Evolutionary conservation across 1,139 yeast genomes (phyloP).

Genomic region (Kodamaea derodonti): DNA sequence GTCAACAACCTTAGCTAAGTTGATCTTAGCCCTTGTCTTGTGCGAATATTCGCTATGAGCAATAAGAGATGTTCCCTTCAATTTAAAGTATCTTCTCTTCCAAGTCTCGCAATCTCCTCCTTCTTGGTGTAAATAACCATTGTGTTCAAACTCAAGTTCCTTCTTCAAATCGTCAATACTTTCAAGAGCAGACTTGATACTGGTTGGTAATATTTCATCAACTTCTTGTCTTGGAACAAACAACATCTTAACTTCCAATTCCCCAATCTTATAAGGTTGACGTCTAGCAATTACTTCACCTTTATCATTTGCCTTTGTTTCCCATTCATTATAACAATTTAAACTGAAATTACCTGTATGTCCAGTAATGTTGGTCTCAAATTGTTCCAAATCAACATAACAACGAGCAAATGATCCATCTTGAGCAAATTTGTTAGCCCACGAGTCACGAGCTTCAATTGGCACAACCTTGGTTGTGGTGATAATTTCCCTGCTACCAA

Average conservation of each 20-base stretch:
- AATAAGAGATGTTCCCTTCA: conserved; percentile 55
- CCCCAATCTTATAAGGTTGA: conserved; percentile 63
- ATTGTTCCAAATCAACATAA: conserved; percentile 59
- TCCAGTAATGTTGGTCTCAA: conserved; percentile 54
- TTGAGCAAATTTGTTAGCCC: conserved; percentile 59
- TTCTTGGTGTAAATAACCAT: conserved; percentile 71
- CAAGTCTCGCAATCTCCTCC: conserved; percentile 71
- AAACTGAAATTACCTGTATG: conserved; percentile 49
- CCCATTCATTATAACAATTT: conserved; percentile 83
- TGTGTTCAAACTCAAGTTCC: conserved; percentile 36
- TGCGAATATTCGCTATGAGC: conserved; percentile 63
- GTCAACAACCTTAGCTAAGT: conserved; percentile 57
- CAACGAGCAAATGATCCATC: conserved; percentile 90
- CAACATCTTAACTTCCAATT: conserved; percentile 67
- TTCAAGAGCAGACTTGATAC: conserved; percentile 56
- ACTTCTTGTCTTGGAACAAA: conserved; percentile 59
- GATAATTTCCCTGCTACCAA: conserved; percentile 47
- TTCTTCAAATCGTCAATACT: conserved; percentile 45
- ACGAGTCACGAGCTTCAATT: conserved; percentile 47
- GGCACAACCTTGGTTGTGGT: conserved; percentile 56
- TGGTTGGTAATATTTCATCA: conserved; percentile 60
- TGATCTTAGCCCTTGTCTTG: conserved; percentile 65
- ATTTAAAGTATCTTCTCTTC: conserved; percentile 60
- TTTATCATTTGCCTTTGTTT: conserved; percentile 30
- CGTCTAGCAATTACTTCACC: conserved; percentile 28